phyloP scores from a whole-genome alignment of 1,284 basidiomycete species.

The Waitea zeae region DNA sequence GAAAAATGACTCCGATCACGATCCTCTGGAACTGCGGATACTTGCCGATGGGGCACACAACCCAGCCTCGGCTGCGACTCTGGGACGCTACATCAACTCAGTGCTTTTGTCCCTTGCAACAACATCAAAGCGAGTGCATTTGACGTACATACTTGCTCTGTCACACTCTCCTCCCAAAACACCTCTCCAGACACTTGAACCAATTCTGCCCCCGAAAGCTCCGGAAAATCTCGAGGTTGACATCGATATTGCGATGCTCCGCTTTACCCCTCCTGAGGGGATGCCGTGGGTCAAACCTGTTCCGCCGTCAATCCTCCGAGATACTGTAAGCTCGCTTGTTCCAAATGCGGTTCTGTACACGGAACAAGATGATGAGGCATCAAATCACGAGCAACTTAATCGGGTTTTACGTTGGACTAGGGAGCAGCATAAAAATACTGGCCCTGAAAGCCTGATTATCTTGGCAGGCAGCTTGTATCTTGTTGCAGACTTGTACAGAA shows the following conservation, averaged over 20 bases:
- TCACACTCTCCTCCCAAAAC: conserved; percentile 75
- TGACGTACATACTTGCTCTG: conserved; percentile 61
- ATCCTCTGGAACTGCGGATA: conserved; percentile 23
- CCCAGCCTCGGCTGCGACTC: conserved; percentile 55
- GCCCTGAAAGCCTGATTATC: conserved; percentile 31
- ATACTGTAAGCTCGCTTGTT: conserved; percentile 22
- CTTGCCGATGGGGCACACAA: conserved; percentile 96
- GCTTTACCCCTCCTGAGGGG: conserved; percentile 57
- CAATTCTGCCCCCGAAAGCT: conserved; percentile 27
- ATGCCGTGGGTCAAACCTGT: conserved; percentile 85
- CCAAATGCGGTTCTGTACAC: conserved; percentile 26
- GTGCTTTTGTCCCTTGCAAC: conserved; percentile 15
- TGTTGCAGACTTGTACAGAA: conserved; percentile 75
- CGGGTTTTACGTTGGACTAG: conserved; percentile 10
- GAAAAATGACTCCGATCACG: conserved; percentile 8
- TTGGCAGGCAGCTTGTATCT: conserved; percentile 86
- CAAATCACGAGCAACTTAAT: conserved; percentile 9
- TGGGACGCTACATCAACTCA: conserved; percentile 54
- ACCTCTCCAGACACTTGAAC: conserved; percentile 48
- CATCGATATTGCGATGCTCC: conserved; percentile 34
- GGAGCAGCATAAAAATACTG: conserved; percentile 9
- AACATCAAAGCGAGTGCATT: conserved; percentile 5
- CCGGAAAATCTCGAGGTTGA: conserved; percentile 12
- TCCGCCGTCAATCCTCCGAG: conserved; percentile 26
- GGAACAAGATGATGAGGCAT: conserved; percentile 13